Evolutionary conservation across 108 stramenopile genomes (phyloP).

Genomic region (Skeletonema tropicum): DNA sequence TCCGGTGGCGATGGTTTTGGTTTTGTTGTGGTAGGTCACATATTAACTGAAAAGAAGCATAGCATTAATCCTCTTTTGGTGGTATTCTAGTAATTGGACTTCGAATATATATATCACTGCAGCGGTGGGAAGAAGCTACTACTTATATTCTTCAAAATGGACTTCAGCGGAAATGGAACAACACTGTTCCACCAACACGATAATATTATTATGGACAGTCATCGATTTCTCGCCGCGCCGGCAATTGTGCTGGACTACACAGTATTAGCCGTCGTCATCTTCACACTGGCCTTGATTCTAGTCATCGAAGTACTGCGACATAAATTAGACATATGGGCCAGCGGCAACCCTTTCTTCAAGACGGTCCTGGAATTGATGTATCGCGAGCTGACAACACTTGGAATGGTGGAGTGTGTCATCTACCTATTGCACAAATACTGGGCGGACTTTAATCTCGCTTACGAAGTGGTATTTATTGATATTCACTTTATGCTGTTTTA

Average conservation of each 20-base stretch:
- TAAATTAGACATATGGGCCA: constrained; percentile 64
- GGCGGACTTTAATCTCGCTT: background rate
- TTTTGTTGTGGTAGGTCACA: too few relatives aligned
- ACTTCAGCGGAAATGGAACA: background rate
- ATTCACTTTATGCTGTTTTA: constrained; percentile 90
- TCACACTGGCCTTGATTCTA: constrained; percentile 73
- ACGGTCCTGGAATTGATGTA: constrained; percentile 78
- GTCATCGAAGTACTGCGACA: constrained; percentile 73
- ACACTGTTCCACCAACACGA: background rate
- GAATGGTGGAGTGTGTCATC: constrained; percentile 39
- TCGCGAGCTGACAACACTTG: constrained; percentile 61
- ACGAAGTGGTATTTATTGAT: constrained; percentile 72
- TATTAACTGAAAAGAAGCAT: too few relatives aligned
- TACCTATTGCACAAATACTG: background rate
- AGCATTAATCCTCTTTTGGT: too few relatives aligned
- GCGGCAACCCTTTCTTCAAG: constrained; percentile 68
- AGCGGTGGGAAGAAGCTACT: background rate
- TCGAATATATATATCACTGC: too few relatives aligned
- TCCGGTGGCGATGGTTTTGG: too few relatives aligned
- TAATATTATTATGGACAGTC: background rate
- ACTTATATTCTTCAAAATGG: too few relatives aligned
- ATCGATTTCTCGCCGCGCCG: background rate
- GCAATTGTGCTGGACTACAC: constrained; percentile 56
- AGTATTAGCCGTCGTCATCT: constrained; percentile 58
- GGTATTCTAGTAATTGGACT: too few relatives aligned